Evolutionary conservation across 345 rosid species (phyloP).

Genomic region (Turritis glabra): DNA sequence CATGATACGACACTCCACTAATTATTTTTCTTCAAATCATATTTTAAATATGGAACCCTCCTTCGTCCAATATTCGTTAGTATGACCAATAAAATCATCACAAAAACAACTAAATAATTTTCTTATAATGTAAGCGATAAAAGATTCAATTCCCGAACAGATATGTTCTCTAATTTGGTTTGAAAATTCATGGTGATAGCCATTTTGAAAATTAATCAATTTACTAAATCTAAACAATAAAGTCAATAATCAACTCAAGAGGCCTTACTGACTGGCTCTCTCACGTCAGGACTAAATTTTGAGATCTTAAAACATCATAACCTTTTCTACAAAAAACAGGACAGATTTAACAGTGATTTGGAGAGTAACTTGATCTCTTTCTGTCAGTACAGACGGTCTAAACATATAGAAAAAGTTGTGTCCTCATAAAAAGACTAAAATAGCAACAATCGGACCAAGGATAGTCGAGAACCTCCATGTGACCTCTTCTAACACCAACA

Average conservation of each 20-base stretch:
- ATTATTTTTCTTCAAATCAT: too few species aligned
- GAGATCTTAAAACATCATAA: neutral
- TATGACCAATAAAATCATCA: too few species aligned
- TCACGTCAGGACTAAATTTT: neutral
- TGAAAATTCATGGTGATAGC: neutral
- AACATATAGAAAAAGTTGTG: neutral
- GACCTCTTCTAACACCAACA: neutral
- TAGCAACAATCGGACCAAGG: neutral
- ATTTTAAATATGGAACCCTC: too few species aligned
- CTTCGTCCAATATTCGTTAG: too few species aligned
- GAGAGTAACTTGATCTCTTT: neutral
- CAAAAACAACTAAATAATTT: too few species aligned
- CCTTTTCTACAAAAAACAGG: conserved; percentile 3
- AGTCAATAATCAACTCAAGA: neutral
- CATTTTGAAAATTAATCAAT: neutral
- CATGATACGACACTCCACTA: too few species aligned
- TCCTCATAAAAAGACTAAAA: conserved; percentile 11
- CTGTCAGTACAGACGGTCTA: conserved; percentile 19
- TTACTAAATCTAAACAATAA: neutral
- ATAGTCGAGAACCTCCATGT: neutral
- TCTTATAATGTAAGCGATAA: too few species aligned
- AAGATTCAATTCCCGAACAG: neutral
- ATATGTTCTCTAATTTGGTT: neutral
- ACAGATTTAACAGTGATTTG: neutral
- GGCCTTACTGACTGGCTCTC: neutral